Conservation (phyloP, 257 asterid genomes). For the Forsythia viridissima region DNA sequence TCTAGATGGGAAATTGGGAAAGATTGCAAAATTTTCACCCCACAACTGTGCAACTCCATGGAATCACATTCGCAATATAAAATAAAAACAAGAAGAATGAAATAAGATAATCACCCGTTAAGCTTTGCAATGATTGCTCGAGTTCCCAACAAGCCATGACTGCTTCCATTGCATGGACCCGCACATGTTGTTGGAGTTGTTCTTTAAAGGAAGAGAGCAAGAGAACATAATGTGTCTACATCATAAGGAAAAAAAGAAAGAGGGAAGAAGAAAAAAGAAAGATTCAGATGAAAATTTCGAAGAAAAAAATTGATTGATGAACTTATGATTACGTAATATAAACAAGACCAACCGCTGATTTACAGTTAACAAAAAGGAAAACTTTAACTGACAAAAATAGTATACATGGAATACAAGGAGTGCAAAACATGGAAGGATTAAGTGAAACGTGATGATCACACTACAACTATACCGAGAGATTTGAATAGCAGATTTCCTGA, state of each 20-base stretch:
- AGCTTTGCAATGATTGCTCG: constrained; percentile 95
- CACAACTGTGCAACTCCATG: background rate
- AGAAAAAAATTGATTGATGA: background rate
- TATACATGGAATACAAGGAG: background rate
- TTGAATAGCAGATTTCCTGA: background rate
- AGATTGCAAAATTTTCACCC: constrained; percentile 4
- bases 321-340: background rate
- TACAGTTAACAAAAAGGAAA: background rate
- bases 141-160: constrained; percentile 99
- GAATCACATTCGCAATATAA: background rate
- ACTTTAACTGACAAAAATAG: background rate
- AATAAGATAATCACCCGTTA: constrained; percentile 61
- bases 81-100: background rate
- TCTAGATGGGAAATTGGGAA: background rate
- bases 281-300: background rate
- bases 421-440: background rate
- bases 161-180: constrained; percentile 99
- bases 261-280: background rate
- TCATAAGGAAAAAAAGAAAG: constrained; percentile 19
- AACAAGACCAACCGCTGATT: background rate
- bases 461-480: background rate
- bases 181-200: constrained; percentile 95
- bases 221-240: constrained; percentile 90
- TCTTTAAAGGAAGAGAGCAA: constrained; percentile 95
- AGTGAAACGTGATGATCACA: background rate